Conservation (phyloP, 441 rosid genomes). For the Hura crepitans region DNA sequence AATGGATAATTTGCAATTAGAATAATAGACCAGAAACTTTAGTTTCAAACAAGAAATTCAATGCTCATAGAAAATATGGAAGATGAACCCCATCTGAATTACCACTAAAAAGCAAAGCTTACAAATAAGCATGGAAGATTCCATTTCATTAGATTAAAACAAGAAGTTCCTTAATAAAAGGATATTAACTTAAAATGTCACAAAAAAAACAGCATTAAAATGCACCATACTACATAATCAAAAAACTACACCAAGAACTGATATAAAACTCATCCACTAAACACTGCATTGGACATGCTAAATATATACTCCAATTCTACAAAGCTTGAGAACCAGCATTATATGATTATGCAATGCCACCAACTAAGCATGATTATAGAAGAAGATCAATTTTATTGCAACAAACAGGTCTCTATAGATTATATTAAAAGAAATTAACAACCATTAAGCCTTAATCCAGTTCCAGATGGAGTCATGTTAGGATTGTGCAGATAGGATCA, state of each 20-base stretch:
- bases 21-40: background rate
- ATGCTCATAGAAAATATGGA: background rate
- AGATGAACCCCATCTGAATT: background rate
- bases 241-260: background rate
- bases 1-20: background rate
- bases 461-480: too few species aligned
- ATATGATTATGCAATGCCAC: background rate
- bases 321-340: background rate
- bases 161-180: background rate
- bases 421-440: background rate
- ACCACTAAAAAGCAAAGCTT: background rate
- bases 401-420: background rate
- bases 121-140: background rate
- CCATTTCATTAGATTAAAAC: background rate
- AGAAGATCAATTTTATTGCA: background rate
- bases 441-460: too few species aligned
- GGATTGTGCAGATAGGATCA: too few species aligned
- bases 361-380: slow-evolving; percentile 6
- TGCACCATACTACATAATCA: background rate
- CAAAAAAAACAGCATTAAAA: background rate
- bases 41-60: background rate
- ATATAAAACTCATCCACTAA: background rate
- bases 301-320: background rate
- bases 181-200: slow-evolving; percentile 2
- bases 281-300: background rate